Evolutionary conservation across 2,329 filamentous ascomycete genomes (phyloP), one percentile per base, ranked within the genome.

Genomic region (Xylaria sp.): DNA sequence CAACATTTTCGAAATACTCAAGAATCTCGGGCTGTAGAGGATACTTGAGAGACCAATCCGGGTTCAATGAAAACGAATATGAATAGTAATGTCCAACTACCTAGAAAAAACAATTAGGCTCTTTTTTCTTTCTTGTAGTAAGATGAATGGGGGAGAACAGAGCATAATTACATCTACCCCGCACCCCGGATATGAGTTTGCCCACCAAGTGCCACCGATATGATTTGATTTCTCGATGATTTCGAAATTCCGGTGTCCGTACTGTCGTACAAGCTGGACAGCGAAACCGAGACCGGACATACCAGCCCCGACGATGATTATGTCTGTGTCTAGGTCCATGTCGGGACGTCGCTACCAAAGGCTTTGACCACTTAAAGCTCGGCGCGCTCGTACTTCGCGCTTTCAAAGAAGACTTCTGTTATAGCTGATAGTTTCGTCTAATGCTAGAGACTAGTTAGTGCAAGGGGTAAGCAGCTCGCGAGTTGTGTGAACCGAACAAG

Each of bases 21-120:
- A 67, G 60, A 48, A 69, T 67, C 57, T 69, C 68, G n/a, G 64
- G 64, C 23, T 67, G 68, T 44, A 69, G 57, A 9, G 68, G 68
- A 51, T 48, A 69, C 23, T 64, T 69, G 12, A 25, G 64, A 48
- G 68, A 59, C 68, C 68, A 69, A 23, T 65, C 32, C 9, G 68
- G 68, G 18, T 69, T 69, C 51, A 64, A 13, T 10, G 13, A 37
- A 27, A 69, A 69, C 2, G 68, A 69, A 35, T 69, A 69, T 10
- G 44, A 25, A 40, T 69, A 69, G 29, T 32, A 67, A 21, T 69
- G 68, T 16, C 60, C 64, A 13, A 12, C 51, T 0, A 69, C 23
- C 67, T 69, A 8, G 18, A 8, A 29, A 42, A 25, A 25, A 23
- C 4, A 29, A 18, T 69, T 32, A 63, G 63, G 21, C 32, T 21